These are phyloP conservation scores for Fusarium fujikuroi DNA, from an alignment of 2,329 filamentous ascomycete species.

Conservation along the genomic window DNA sequence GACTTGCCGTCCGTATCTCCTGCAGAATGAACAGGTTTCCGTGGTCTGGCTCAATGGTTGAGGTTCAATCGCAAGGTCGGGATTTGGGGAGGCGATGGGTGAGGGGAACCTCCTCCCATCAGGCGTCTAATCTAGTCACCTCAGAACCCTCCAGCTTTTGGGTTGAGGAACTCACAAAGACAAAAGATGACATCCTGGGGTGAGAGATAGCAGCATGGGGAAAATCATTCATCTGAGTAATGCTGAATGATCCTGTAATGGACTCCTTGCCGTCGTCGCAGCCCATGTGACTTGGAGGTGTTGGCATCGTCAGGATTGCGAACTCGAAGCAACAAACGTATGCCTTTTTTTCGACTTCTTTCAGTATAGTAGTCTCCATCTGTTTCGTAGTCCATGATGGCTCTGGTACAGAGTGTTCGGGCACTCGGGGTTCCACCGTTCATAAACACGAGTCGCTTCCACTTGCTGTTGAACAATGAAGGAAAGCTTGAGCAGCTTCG, in stretches of 20 bases:
- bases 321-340: too few species aligned
- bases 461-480: too few species aligned
- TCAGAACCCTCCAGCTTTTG: background rate
- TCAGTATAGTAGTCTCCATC: too few species aligned
- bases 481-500: too few species aligned
- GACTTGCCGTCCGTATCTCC: background rate
- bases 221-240: rapidly evolving
- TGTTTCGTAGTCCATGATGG: too few species aligned
- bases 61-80: background rate
- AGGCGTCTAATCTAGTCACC: background rate
- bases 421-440: too few species aligned
- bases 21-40: too few species aligned
- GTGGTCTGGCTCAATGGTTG: background rate
- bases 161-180: background rate
- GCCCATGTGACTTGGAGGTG: background rate
- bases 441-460: too few species aligned
- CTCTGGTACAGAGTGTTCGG: too few species aligned
- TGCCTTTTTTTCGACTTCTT: rapidly evolving
- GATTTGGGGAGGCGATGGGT: rapidly evolving
- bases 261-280: background rate
- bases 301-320: background rate
- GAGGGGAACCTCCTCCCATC: too few species aligned
- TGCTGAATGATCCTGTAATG: too few species aligned
- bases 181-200: rapidly evolving
- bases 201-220: rapidly evolving